Conservation (phyloP, 2,329 filamentous ascomycete species). For the Setomelanomma holmii region DNA sequence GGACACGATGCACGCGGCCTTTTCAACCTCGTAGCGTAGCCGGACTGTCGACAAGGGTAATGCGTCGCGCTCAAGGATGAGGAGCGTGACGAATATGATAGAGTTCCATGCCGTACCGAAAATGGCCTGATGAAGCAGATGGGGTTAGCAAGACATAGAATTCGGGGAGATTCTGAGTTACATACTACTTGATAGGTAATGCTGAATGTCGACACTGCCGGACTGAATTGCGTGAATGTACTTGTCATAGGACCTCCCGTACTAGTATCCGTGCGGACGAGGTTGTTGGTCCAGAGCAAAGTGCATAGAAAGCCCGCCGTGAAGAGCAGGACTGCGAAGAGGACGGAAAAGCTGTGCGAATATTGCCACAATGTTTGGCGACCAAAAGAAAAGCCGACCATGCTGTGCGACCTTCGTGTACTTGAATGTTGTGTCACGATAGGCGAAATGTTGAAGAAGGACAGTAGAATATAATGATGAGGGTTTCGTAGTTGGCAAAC, state of each 20-base stretch:
- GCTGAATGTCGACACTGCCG: conserved; percentile 11
- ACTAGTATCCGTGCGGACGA: conserved; percentile 10
- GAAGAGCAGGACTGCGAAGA: conserved; percentile 11
- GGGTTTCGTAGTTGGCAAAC: background rate
- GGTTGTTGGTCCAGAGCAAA: conserved; percentile 10
- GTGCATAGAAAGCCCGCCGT: conserved; percentile 11
- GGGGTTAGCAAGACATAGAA: background rate
- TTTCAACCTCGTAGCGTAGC: conserved; percentile 12
- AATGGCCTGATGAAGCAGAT: conserved; percentile 4
- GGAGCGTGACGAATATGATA: conserved; percentile 8
- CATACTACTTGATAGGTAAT: conserved; percentile 13
- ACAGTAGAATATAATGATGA: background rate
- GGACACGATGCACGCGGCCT: conserved; percentile 11
- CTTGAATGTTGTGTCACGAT: background rate
- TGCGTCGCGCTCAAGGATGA: conserved; percentile 9
- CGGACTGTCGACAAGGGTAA: conserved; percentile 7
- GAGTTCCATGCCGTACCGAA: conserved; percentile 14
- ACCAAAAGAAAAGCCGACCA: conserved; percentile 2
- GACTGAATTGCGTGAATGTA: conserved; percentile 9
- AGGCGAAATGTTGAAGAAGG: background rate
- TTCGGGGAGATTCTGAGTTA: background rate
- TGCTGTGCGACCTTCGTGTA: background rate
- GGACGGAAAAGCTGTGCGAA: conserved; percentile 7
- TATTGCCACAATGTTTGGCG: conserved; percentile 9
- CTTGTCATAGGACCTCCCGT: conserved; percentile 1